Evolutionary conservation across 495 filamentous ascomycete genomes (phyloP), one percentile per base, ranked within the genome.

Genomic region (Aspergillus incahuasiensis): DNA sequence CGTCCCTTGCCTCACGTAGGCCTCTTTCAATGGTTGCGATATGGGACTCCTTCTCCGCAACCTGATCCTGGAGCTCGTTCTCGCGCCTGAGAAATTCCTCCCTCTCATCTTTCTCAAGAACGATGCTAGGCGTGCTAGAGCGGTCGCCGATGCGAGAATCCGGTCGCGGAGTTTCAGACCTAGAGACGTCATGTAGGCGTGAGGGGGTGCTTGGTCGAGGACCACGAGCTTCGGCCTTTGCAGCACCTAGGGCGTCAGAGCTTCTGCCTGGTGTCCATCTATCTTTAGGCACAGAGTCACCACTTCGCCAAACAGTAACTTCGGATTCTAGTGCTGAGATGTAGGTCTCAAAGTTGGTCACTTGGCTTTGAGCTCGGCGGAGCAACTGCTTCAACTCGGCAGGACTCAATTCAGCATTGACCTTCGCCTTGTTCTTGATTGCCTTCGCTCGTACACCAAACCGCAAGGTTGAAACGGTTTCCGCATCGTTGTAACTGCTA

Each of bases 341-440:
- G 63, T 97, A 97, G 25, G 74, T 81, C 66, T 96, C 87, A 69
- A 91, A 97, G 24, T 80, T 92, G 15, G 88, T 88, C 54, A 92
- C 86, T 70, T 97, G 92, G 34, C 78, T 82, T 69, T 96, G 92
- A 21, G 91, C 89, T 73, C 95, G 96, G 70, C 86, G 90, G 62
- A 98, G 81, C 64, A 95, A 78, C 52, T 84, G 79, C 76, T 97
- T 97, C 77, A 98, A 79, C 68, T 98, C 95, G 6, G 89, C 84
- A 11, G 94, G 94, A 66, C 92, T 97, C 59, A 97, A 81, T 68
- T 98, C 94, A 40, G 91, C 92, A 68, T 98, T 98, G 78, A 98
- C 86, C 89, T 97, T 97, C 66, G 94, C 94, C 79, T 97, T 97
- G 76, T 98, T 97, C 86, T 98, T 97, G 73, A 98, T 98, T 0